Evolutionary conservation across 164 flowering plant species (phyloP).

Genomic region (Magnolia kwangsiensis): DNA sequence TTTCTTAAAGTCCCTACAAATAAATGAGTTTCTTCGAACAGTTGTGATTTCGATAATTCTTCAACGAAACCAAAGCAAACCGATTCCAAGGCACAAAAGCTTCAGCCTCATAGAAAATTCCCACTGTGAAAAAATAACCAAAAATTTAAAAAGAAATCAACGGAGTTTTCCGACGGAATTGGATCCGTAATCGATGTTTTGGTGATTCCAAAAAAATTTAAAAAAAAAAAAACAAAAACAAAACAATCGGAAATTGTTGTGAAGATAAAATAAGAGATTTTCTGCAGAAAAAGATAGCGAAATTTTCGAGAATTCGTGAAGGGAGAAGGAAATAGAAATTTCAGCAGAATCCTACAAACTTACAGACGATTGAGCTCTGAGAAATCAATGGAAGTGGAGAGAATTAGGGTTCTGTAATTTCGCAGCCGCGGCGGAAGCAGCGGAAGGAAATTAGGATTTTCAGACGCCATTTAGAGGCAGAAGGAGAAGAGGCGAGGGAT

Average conservation of each 20-base stretch:
- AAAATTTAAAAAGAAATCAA: not conserved
- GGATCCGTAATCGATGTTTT: not conserved
- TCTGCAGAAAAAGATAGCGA: no score
- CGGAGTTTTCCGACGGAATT: not conserved
- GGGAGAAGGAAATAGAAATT: not conserved
- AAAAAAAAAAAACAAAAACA: not conserved
- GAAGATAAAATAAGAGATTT: not conserved
- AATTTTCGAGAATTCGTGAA: not conserved
- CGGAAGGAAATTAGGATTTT: conserved; percentile 30
- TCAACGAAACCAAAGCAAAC: conserved; percentile 3
- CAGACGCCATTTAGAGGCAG: conserved; percentile 18
- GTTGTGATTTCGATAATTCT: not conserved
- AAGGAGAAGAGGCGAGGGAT: conserved; percentile 10
- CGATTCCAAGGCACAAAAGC: not conserved
- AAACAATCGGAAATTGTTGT: not conserved
- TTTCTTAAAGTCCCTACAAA: not conserved
- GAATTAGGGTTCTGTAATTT: not conserved
- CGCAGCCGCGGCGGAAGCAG: conserved; percentile 18
- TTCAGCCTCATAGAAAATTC: not conserved
- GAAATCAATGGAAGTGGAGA: not conserved
- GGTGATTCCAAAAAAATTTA: not conserved
- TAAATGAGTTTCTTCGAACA: conserved; percentile 4
- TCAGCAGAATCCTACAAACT: not conserved
- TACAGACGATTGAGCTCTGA: conserved; percentile 2
- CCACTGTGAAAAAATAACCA: not conserved